Percentiles rank a stretch among this genome's conserved stretches.
These are phyloP conservation scores for Phytophthora foliorum DNA, from an alignment of 352 stramenopile genomes.

Conservation along the genomic window DNA sequence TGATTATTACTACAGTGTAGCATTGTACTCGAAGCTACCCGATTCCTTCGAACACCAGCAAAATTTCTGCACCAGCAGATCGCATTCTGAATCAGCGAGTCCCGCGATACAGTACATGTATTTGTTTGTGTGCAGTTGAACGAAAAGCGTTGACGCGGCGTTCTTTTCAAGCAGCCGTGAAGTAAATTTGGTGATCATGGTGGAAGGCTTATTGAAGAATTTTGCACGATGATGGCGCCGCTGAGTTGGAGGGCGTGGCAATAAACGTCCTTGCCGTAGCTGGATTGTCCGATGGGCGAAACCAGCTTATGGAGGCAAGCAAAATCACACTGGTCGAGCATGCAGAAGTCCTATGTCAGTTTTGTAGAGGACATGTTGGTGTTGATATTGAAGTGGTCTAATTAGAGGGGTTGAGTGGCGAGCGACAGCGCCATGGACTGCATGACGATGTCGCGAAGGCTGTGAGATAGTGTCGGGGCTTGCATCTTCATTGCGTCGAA, in stretches of 20 bases:
- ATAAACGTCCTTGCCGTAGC: no score
- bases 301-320: no score
- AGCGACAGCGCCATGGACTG: slow-evolving; percentile 49
- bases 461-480: slow-evolving; percentile 55
- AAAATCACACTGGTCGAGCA: no score
- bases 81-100: background rate
- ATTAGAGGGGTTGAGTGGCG: no score
- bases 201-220: background rate
- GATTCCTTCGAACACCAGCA: no score
- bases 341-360: no score
- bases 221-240: background rate
- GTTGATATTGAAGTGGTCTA: no score
- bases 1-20: no score
- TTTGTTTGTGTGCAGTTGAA: background rate
- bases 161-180: background rate
- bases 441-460: slow-evolving; percentile 69
- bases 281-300: no score
- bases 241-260: no score
- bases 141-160: background rate
- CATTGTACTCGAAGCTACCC: no score
- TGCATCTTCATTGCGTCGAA: slow-evolving; percentile 60
- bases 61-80: background rate
- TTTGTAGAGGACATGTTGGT: background rate
- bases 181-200: background rate
- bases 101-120: background rate